Evolutionary conservation across 495 filamentous ascomycete genomes (phyloP).

Genomic region (Lasiosphaeriaceae sp.): DNA sequence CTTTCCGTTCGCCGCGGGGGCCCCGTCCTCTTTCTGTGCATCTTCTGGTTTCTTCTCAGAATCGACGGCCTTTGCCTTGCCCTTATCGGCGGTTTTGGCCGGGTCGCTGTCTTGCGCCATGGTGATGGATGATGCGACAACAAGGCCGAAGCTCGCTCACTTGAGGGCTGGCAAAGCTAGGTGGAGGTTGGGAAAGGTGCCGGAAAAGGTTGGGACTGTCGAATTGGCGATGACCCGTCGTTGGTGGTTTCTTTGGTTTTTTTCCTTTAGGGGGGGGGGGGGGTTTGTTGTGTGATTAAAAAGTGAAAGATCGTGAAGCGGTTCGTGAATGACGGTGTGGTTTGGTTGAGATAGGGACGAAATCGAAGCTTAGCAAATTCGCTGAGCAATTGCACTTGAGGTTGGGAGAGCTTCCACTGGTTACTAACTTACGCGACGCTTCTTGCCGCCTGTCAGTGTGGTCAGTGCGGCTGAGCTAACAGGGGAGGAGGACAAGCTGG

Average conservation of each 20-base stretch:
- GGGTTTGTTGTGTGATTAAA: not conserved
- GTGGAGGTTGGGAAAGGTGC: too few relatives aligned
- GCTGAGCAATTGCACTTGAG: slow-evolving; percentile 10
- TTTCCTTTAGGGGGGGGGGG: too few relatives aligned
- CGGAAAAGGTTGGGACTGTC: not conserved
- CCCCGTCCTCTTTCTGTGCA: slow-evolving; percentile 62
- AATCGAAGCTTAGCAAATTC: slow-evolving; percentile 26
- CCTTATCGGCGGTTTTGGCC: slow-evolving; percentile 83
- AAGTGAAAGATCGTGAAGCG: not conserved
- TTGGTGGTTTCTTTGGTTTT: not conserved
- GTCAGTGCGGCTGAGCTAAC: slow-evolving; percentile 9
- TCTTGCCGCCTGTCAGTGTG: slow-evolving; percentile 35
- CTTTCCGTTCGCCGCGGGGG: slow-evolving; percentile 68
- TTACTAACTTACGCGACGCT: slow-evolving; percentile 43
- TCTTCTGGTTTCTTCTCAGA: slow-evolving; percentile 61
- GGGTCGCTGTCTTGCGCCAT: slow-evolving; percentile 94
- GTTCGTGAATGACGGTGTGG: slow-evolving; percentile 7
- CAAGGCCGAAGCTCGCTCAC: not conserved
- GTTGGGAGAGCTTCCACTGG: slow-evolving; percentile 22
- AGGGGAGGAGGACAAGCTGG: not conserved
- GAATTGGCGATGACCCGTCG: not conserved
- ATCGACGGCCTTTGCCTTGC: slow-evolving; percentile 84
- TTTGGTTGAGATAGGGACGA: not conserved
- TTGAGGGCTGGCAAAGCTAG: not conserved
- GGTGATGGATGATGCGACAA: slow-evolving; percentile 16